Percentiles rank a stretch among this genome's conserved stretches.
phyloP scores from a whole-genome alignment of 352 stramenopile species.

The Pythium plurisporium region DNA sequence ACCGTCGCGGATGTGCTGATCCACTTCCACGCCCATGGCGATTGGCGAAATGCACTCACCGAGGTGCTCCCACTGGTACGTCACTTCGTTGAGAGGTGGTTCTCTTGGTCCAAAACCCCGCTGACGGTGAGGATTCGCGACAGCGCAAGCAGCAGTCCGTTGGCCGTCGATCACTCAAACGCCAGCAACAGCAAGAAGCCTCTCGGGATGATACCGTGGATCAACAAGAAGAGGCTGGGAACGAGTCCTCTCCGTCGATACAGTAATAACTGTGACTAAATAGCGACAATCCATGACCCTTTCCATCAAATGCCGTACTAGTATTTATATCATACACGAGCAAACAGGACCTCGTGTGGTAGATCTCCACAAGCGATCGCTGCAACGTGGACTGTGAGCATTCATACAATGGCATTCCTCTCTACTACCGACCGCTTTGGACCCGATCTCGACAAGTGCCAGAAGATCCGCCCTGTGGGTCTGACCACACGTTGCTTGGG shows the following conservation, averaged over 20 bases:
- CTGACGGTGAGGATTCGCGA: not conserved
- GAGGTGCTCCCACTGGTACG: slow-evolving; percentile 50
- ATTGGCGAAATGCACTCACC: slow-evolving; percentile 50
- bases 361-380: too few species aligned
- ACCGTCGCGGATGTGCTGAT: slow-evolving; percentile 72
- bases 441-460: slow-evolving; percentile 33
- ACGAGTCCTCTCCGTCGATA: too few species aligned
- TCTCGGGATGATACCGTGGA: too few species aligned
- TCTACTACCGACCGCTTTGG: slow-evolving; percentile 42
- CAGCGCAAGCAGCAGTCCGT: slow-evolving; percentile 18
- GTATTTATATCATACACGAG: not conserved
- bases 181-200: too few species aligned
- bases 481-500: too few species aligned
- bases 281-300: too few species aligned
- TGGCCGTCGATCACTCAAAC: slow-evolving; percentile 11
- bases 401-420: slow-evolving; percentile 62
- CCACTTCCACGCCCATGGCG: slow-evolving; percentile 31
- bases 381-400: too few species aligned
- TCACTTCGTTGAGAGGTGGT: not conserved
- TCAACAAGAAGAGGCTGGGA: not conserved
- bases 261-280: too few species aligned
- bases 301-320: too few species aligned
- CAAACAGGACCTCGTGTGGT: too few species aligned
- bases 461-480: slow-evolving; percentile 30
- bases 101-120: not conserved